A percentile compares a stretch with the other conserved stretches of the same genome.
Evolutionary conservation across 2,329 filamentous ascomycete genomes (phyloP).

Genomic region (Lecanosticta acicola): DNA sequence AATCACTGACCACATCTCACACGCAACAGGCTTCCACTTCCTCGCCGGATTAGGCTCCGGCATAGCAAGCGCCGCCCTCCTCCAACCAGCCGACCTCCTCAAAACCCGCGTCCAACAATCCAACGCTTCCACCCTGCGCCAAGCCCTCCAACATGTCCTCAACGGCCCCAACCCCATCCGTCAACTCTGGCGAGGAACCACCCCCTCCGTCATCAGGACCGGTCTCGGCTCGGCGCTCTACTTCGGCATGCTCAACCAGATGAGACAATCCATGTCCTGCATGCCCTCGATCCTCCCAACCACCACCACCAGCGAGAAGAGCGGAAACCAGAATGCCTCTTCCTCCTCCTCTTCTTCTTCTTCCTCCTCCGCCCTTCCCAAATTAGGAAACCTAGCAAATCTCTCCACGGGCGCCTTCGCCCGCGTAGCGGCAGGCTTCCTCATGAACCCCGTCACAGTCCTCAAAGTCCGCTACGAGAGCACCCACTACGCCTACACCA

Average conservation of each 20-base stretch:
- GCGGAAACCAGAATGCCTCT: too few species aligned
- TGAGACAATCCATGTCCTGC: slow-evolving; percentile 40
- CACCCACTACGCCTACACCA: slow-evolving; percentile 75
- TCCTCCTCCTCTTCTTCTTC: too few species aligned
- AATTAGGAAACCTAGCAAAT: slow-evolving; percentile 78
- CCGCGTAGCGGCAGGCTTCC: slow-evolving; percentile 77
- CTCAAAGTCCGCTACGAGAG: slow-evolving; percentile 96
- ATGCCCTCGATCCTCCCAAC: slow-evolving; percentile 19
- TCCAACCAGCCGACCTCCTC: slow-evolving; percentile 92
- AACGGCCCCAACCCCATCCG: slow-evolving; percentile 60
- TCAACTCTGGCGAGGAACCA: slow-evolving; percentile 83
- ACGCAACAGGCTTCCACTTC: slow-evolving; percentile 68
- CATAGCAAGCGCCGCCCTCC: slow-evolving; percentile 76
- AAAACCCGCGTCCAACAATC: slow-evolving; percentile 96
- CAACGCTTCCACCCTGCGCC: slow-evolving; percentile 56
- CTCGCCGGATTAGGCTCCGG: slow-evolving; percentile 82
- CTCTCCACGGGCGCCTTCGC: slow-evolving; percentile 78
- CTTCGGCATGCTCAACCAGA: slow-evolving; percentile 74
- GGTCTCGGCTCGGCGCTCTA: slow-evolving; percentile 91
- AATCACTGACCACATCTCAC: slow-evolving; percentile 1
- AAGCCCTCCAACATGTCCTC: slow-evolving; percentile 65
- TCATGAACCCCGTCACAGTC: slow-evolving; percentile 93
- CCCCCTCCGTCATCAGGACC: slow-evolving; percentile 88
- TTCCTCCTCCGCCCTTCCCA: slow-evolving; percentile 73
- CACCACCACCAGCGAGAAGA: too few species aligned